Percentiles rank a stretch among this genome's conserved stretches.
Evolutionary conservation across 352 stramenopile genomes (phyloP).

Genomic region (Phytophthora multivora): DNA sequence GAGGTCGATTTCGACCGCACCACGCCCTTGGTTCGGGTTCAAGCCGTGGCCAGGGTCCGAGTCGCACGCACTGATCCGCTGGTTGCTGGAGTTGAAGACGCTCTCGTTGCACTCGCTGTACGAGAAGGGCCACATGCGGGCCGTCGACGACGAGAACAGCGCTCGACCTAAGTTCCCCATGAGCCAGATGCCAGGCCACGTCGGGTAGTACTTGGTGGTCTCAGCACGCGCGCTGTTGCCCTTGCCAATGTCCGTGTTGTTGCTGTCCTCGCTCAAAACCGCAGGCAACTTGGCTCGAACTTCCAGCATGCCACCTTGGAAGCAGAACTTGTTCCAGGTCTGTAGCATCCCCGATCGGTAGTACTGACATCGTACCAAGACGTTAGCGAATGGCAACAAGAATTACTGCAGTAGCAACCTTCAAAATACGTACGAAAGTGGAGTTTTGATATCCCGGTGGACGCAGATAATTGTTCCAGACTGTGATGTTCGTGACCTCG

Average conservation of each 20-base stretch:
- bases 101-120: slow-evolving; percentile 93
- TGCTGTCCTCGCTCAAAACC: slow-evolving; percentile 63
- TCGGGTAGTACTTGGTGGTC: slow-evolving; percentile 58
- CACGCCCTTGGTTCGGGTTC: slow-evolving; percentile 87
- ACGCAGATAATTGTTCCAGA: slow-evolving; percentile 74
- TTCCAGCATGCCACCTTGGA: slow-evolving; percentile 92
- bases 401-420: too few species aligned
- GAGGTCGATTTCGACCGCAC: slow-evolving; percentile 96
- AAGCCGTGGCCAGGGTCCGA: slow-evolving; percentile 90
- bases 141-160: slow-evolving; percentile 93
- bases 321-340: slow-evolving; percentile 94
- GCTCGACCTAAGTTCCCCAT: slow-evolving; percentile 95
- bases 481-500: slow-evolving; percentile 57
- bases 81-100: slow-evolving; percentile 75
- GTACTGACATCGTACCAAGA: slow-evolving; percentile 47
- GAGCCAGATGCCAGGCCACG: slow-evolving; percentile 96
- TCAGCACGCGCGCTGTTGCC: slow-evolving; percentile 63
- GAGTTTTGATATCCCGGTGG: slow-evolving; percentile 58
- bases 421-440: slow-evolving; percentile 39
- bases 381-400: too few species aligned
- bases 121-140: slow-evolving; percentile 96
- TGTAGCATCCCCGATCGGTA: slow-evolving; percentile 90
- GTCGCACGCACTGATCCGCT: slow-evolving; percentile 91
- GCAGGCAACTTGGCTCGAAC: slow-evolving; percentile 91
- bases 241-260: slow-evolving; percentile 69